These are phyloP conservation scores for Tricholoma matsutake DNA, from an alignment of 768 basidiomycete genomes.

Conservation along the genomic window DNA sequence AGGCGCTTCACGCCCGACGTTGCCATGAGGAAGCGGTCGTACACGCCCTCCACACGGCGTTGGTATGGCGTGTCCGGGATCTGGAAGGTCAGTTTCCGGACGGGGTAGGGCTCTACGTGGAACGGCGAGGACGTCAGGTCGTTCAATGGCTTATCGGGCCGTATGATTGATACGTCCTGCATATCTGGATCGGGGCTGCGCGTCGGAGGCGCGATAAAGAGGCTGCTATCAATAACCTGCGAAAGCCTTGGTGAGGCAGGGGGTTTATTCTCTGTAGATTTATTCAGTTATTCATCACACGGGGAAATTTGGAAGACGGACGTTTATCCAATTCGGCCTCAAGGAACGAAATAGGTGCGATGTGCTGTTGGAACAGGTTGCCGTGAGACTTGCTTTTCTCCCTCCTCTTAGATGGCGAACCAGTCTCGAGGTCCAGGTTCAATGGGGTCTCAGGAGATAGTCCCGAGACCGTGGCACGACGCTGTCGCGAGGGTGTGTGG, in stretches of 20 bases:
- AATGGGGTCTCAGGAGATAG: slow-evolving; percentile 46
- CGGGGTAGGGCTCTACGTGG: slow-evolving; percentile 64
- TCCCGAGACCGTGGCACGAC: slow-evolving; percentile 68
- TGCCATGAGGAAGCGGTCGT: slow-evolving; percentile 82
- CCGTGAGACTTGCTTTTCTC: slow-evolving; percentile 68
- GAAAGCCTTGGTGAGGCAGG: slow-evolving; percentile 56
- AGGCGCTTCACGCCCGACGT: slow-evolving; percentile 77
- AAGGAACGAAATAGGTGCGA: slow-evolving; percentile 61
- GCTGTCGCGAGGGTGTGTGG: slow-evolving; percentile 42
- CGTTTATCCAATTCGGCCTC: slow-evolving; percentile 64
- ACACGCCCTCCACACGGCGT: slow-evolving; percentile 67
- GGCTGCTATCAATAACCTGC: slow-evolving; percentile 61
- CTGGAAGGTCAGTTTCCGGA: slow-evolving; percentile 37
- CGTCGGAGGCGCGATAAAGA: slow-evolving; percentile 59
- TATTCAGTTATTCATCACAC: slow-evolving; percentile 2
- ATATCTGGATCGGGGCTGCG: slow-evolving; percentile 38
- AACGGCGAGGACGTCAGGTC: slow-evolving; percentile 59
- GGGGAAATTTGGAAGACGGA: slow-evolving; percentile 30
- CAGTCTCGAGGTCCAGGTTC: slow-evolving; percentile 32
- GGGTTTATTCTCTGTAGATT: slow-evolving; percentile 33
- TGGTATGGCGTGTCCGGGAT: slow-evolving; percentile 54
- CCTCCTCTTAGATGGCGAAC: slow-evolving; percentile 59
- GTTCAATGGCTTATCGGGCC: slow-evolving; percentile 40
- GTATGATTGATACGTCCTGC: slow-evolving; percentile 24
- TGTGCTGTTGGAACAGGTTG: slow-evolving; percentile 59